Evolutionary conservation across 441 rosid species (phyloP).

Genomic region (Adansonia rubrostipa): DNA sequence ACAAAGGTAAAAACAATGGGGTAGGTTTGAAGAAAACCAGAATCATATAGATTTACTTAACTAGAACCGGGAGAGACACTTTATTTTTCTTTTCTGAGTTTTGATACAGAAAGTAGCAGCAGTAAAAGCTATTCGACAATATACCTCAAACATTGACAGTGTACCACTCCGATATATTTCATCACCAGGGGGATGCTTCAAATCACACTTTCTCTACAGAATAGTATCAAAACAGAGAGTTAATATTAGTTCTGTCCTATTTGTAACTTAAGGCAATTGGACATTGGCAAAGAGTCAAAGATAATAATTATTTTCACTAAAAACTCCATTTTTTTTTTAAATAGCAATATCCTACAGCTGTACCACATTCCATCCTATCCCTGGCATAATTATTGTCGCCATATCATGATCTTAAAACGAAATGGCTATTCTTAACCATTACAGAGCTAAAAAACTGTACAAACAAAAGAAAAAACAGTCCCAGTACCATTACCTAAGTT

Average conservation of each 20-base stretch:
- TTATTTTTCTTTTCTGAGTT: not conserved
- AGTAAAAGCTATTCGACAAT: slow-evolving; percentile 1
- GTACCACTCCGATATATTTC: slow-evolving; percentile 98
- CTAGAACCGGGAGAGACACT: not conserved
- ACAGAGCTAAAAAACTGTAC: not conserved
- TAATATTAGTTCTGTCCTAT: not conserved
- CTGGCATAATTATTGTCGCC: not conserved
- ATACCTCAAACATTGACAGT: slow-evolving; percentile 98
- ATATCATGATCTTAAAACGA: not conserved
- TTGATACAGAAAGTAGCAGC: slow-evolving; percentile 4
- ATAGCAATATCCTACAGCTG: slow-evolving; percentile 8
- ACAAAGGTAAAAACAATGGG: not conserved
- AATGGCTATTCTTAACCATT: not conserved
- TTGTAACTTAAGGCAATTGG: not conserved
- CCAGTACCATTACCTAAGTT: not conserved
- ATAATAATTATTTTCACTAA: not conserved
- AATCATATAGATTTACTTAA: slow-evolving; percentile 13
- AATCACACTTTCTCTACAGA: slow-evolving; percentile 87
- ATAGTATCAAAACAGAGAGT: slow-evolving; percentile 12
- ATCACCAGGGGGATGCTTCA: slow-evolving; percentile 99
- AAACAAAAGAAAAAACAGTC: not conserved
- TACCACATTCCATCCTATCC: slow-evolving; percentile 13
- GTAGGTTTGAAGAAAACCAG: not conserved
- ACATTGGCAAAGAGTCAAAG: not conserved
- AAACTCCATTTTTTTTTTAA: not conserved